Conservation (phyloP, 139 green algal species). For the Auxenochlorella protothecoides region DNA sequence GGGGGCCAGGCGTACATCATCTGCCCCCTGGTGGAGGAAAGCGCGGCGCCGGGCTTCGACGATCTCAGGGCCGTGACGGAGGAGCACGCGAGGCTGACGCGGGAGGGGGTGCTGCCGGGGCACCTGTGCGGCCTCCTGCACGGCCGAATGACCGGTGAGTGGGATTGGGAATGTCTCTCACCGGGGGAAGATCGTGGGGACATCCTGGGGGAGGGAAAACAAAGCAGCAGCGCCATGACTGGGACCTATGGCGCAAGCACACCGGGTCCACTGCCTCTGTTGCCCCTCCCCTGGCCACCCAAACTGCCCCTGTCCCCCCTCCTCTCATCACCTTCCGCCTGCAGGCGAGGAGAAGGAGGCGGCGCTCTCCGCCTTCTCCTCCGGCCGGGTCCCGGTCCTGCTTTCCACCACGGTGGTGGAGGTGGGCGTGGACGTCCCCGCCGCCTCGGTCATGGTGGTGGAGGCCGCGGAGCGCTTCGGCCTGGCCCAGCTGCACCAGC, state of each 20-base stretch:
- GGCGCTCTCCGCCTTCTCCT: constrained; percentile 39
- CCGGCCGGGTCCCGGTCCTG: constrained; percentile 56
- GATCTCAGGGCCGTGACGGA: constrained; percentile 9
- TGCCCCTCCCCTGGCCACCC: not conserved
- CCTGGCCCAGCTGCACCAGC: constrained; percentile 89
- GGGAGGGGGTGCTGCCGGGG: constrained; percentile 30
- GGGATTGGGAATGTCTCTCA: not conserved
- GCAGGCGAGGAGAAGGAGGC: constrained; percentile 45
- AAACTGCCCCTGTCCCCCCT: not conserved
- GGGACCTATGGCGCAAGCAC: not conserved
- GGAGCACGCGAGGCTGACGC: constrained; percentile 32
- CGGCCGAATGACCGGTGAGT: constrained; percentile 44
- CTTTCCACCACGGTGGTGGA: constrained; percentile 84
- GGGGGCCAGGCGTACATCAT: constrained; percentile 42
- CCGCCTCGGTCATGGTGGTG: constrained; percentile 84
- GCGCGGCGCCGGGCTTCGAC: not conserved
- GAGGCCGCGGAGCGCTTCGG: constrained; percentile 87
- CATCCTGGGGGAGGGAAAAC: too few species aligned
- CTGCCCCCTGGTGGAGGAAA: constrained; percentile 46
- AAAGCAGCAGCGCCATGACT: too few species aligned
- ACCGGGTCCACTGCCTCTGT: not conserved
- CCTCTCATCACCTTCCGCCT: not conserved
- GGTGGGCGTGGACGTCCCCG: constrained; percentile 81
- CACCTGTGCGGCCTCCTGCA: constrained; percentile 49
- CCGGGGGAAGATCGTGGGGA: not conserved